Percentiles rank a stretch among this genome's conserved stretches.
phyloP scores from a whole-genome alignment of 2,329 filamentous ascomycete genomes.

The Fusarium proliferatum region DNA sequence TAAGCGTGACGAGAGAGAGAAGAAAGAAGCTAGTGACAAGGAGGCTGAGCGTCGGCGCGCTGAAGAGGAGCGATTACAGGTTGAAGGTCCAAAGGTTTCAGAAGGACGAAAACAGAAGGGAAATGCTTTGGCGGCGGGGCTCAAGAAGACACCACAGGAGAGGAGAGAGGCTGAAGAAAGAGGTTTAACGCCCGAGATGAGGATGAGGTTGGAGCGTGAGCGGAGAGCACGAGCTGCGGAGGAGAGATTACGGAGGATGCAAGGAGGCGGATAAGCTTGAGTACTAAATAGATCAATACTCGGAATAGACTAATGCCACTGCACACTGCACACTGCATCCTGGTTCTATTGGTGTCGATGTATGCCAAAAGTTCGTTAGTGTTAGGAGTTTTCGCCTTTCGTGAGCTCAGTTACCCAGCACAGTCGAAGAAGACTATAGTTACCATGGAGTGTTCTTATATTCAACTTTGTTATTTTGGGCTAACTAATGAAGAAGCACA shows the following conservation, averaged over 20 bases:
- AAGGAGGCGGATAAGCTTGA: constrained; percentile 33
- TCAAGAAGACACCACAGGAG: constrained; percentile 81
- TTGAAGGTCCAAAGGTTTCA: constrained; percentile 70
- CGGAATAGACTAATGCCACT: neutral
- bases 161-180: constrained; percentile 84
- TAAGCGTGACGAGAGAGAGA: constrained; percentile 75
- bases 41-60: constrained; percentile 77
- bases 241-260: constrained; percentile 79
- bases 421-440: neutral
- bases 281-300: neutral
- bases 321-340: neutral
- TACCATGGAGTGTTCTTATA: no score
- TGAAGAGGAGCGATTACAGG: constrained; percentile 78
- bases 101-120: constrained; percentile 62
- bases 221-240: constrained; percentile 91
- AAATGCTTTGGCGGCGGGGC: constrained; percentile 62
- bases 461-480: no score
- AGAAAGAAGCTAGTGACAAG: constrained; percentile 72
- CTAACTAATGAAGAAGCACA: no score
- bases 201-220: constrained; percentile 85
- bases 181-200: constrained; percentile 89
- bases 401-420: fast-evolving
- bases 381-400: no score
- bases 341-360: fast-evolving
- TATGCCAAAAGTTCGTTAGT: neutral